Evolutionary conservation across 2,329 filamentous ascomycete genomes (phyloP).

Genomic region (Camillea tinctor): DNA sequence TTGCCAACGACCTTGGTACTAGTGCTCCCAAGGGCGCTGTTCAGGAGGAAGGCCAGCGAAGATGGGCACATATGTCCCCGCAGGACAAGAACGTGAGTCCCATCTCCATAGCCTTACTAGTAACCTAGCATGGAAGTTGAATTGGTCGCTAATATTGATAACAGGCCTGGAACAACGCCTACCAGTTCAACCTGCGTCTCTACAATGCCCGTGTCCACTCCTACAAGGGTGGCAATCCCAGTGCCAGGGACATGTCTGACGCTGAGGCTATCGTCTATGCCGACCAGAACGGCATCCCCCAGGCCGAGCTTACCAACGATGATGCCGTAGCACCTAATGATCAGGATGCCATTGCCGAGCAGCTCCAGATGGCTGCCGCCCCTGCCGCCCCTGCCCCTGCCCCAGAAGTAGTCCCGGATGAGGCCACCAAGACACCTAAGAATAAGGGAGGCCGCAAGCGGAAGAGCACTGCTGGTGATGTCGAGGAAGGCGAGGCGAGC

Average conservation of each 20-base stretch:
- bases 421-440: conserved; percentile 57
- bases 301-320: conserved; percentile 48
- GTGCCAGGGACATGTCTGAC: conserved; percentile 61
- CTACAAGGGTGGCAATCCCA: conserved; percentile 59
- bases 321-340: conserved; percentile 46
- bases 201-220: conserved; percentile 66
- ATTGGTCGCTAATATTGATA: conserved; percentile 11
- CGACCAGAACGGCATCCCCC: conserved; percentile 55
- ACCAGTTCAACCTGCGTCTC: conserved; percentile 65
- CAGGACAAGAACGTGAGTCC: conserved; percentile 64
- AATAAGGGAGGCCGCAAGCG: conserved; percentile 54
- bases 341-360: conserved; percentile 58
- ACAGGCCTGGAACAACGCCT: conserved; percentile 62
- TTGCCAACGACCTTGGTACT: conserved; percentile 74
- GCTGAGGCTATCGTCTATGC: conserved; percentile 60
- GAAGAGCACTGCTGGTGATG: conserved; percentile 51
- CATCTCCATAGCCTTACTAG: too few relatives aligned
- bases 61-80: conserved; percentile 77
- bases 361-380: conserved; percentile 48
- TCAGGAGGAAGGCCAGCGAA: conserved; percentile 79
- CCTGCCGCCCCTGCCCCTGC: conserved; percentile 25
- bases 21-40: conserved; percentile 81
- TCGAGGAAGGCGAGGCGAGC: conserved; percentile 42
- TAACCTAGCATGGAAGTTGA: too few relatives aligned
- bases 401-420: conserved; percentile 32